phyloP scores from a whole-genome alignment of 2,329 filamentous ascomycete genomes.

The Trichophyton verrucosum region DNA sequence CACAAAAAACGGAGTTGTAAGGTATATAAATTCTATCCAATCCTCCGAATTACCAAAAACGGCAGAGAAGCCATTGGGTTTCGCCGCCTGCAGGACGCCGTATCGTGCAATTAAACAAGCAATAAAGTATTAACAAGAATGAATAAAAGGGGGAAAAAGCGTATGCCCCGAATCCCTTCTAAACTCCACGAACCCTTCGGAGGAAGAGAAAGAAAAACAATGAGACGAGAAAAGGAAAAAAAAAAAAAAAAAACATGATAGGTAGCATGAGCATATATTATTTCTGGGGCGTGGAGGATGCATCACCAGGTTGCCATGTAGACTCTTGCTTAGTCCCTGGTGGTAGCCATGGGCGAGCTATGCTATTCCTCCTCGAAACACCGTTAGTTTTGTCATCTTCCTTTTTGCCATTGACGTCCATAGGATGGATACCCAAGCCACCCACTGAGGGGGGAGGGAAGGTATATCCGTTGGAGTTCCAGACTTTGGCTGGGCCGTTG shows the following conservation, averaged over 20 bases:
- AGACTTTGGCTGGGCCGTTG: conserved; percentile 25
- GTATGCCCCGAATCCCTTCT: background rate
- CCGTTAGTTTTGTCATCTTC: conserved; percentile 36
- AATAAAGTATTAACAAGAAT: conserved; percentile 1
- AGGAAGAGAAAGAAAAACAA: background rate
- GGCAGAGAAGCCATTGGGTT: background rate
- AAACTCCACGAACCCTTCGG: background rate
- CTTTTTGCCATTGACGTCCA: conserved; percentile 23
- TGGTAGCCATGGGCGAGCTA: conserved; percentile 49
- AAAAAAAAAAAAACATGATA: background rate
- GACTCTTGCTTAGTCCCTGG: conserved; percentile 76
- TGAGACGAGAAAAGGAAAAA: background rate
- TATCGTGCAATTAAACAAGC: background rate
- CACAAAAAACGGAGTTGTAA: background rate
- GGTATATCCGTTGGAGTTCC: conserved; percentile 27
- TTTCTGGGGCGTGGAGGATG: conserved; percentile 14
- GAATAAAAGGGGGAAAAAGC: background rate
- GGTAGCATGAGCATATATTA: conserved; percentile 1
- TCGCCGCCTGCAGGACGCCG: conserved; percentile 5
- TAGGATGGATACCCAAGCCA: conserved; percentile 2
- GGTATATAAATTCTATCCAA: conserved; percentile 5
- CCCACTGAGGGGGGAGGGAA: conserved; percentile 20
- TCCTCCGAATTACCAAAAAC: background rate
- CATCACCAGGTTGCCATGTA: conserved; percentile 54
- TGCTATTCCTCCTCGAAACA: conserved; percentile 29